phyloP scores from a whole-genome alignment of 805 yeast species.

The Grigorovia humatica region DNA sequence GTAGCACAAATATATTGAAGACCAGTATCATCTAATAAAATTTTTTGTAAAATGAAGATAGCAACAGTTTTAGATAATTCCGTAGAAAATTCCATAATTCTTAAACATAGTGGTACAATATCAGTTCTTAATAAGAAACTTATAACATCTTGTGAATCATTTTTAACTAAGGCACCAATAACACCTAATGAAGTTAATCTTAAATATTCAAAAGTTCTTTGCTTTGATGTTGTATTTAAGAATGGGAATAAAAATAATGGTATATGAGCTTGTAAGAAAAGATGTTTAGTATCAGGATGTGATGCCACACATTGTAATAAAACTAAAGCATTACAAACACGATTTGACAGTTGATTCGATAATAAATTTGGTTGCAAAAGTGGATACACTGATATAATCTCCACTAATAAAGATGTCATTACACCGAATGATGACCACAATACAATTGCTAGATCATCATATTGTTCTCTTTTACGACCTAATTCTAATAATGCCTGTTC shows the following conservation, averaged over 20 bases:
- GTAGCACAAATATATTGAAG: conserved; percentile 89
- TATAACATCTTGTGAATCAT: conserved; percentile 91
- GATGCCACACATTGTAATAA: conserved; percentile 94
- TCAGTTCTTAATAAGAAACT: conserved; percentile 89
- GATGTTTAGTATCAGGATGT: conserved; percentile 78
- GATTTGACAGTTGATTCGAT: conserved; percentile 75
- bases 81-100: conserved; percentile 91
- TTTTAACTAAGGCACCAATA: conserved; percentile 91
- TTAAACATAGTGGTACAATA: conserved; percentile 86
- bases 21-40: conserved; percentile 84
- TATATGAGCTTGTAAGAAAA: conserved; percentile 80
- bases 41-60: conserved; percentile 88
- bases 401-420: conserved; percentile 83
- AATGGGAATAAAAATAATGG: conserved; percentile 91
- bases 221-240: conserved; percentile 81
- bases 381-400: conserved; percentile 85
- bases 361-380: conserved; percentile 76
- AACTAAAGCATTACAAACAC: conserved; percentile 94
- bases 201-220: conserved; percentile 86
- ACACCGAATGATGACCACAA: conserved; percentile 96
- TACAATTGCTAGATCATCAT: conserved; percentile 85
- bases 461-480: conserved; percentile 90
- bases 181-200: conserved; percentile 91
- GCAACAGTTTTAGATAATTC: conserved; percentile 95
- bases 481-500: conserved; percentile 88